phyloP scores from a whole-genome alignment of 352 stramenopile genomes.

The Pythium biforme region DNA sequence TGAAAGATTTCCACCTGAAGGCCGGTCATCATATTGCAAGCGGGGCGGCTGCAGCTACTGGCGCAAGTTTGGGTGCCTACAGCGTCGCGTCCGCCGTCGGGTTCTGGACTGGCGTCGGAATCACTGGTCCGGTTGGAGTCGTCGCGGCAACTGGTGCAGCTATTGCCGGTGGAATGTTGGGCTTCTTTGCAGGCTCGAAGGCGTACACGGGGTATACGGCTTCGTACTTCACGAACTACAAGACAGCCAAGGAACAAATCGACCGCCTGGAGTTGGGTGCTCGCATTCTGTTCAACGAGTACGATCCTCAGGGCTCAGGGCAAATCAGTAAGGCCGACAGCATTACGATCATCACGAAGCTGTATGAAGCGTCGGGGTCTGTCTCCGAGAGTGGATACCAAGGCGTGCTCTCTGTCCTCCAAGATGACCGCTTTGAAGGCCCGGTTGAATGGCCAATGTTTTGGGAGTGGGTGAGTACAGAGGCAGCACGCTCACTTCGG shows the following conservation, averaged over 20 bases:
- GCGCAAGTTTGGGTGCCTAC: slow-evolving; percentile 74
- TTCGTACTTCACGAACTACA: slow-evolving; percentile 73
- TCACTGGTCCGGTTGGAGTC: slow-evolving; percentile 74
- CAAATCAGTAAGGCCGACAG: slow-evolving; percentile 73
- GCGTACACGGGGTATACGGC: slow-evolving; percentile 71
- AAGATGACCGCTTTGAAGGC: slow-evolving; percentile 59
- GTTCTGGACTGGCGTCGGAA: slow-evolving; percentile 80
- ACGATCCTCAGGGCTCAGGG: slow-evolving; percentile 56
- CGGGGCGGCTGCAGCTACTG: slow-evolving; percentile 69
- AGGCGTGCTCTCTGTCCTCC: slow-evolving; percentile 50
- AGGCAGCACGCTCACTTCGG: slow-evolving; percentile 65
- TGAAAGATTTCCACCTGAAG: slow-evolving; percentile 80
- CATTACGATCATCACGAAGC: slow-evolving; percentile 69
- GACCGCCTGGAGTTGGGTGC: slow-evolving; percentile 80
- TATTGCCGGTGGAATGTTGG: slow-evolving; percentile 77
- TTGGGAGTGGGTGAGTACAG: slow-evolving; percentile 85
- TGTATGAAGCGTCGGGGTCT: slow-evolving; percentile 69
- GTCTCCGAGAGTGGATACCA: slow-evolving; percentile 69
- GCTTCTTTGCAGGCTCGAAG: slow-evolving; percentile 81
- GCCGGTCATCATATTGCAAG: slow-evolving; percentile 79
- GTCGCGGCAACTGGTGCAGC: slow-evolving; percentile 76
- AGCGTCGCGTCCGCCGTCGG: slow-evolving; percentile 63
- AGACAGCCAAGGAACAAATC: slow-evolving; percentile 82
- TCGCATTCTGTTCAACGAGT: slow-evolving; percentile 83
- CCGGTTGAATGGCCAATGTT: slow-evolving; percentile 84